Evolutionary conservation across 768 basidiomycete genomes (phyloP).

Genomic region (Pulveroboletus frians): DNA sequence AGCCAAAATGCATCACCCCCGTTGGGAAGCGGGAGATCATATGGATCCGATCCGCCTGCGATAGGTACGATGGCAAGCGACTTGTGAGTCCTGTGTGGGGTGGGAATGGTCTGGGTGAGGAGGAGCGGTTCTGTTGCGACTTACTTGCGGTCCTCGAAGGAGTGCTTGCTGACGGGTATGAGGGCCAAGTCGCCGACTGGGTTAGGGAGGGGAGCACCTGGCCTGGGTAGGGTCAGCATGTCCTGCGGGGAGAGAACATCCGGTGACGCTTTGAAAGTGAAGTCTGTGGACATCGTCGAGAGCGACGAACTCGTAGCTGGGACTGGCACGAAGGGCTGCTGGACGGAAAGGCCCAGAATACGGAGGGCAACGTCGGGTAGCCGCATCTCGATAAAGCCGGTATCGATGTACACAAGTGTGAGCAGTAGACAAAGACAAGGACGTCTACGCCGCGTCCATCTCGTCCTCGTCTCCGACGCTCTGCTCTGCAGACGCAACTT

Average conservation of each 20-base stretch:
- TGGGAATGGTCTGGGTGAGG: background rate
- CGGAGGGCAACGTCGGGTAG: constrained; percentile 37
- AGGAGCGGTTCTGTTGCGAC: constrained; percentile 19
- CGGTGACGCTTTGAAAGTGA: constrained; percentile 52
- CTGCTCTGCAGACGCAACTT: constrained; percentile 37
- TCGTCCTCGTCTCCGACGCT: constrained; percentile 35
- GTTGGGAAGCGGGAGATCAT: constrained; percentile 56
- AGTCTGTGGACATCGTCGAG: constrained; percentile 35
- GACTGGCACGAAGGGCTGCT: constrained; percentile 38
- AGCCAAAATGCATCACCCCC: constrained; percentile 82
- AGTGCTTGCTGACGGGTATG: constrained; percentile 62
- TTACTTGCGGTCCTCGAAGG: constrained; percentile 70
- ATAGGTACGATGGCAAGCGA: constrained; percentile 60
- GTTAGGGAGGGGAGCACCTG: constrained; percentile 64
- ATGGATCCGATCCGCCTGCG: constrained; percentile 42
- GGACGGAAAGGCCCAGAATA: constrained; percentile 51
- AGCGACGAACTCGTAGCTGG: constrained; percentile 9
- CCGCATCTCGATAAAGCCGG: constrained; percentile 35
- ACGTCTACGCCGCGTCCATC: constrained; percentile 48
- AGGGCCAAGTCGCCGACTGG: constrained; percentile 62
- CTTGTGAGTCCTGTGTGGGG: constrained; percentile 57
- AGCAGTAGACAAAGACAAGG: too few relatives aligned
- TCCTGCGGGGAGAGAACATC: constrained; percentile 68
- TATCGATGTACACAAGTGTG: too few relatives aligned
- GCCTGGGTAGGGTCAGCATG: constrained; percentile 63